Percentiles rank a stretch among this genome's conserved stretches.
phyloP scores from a whole-genome alignment of 75 land plant species.

The Ceratopteris richardii region DNA sequence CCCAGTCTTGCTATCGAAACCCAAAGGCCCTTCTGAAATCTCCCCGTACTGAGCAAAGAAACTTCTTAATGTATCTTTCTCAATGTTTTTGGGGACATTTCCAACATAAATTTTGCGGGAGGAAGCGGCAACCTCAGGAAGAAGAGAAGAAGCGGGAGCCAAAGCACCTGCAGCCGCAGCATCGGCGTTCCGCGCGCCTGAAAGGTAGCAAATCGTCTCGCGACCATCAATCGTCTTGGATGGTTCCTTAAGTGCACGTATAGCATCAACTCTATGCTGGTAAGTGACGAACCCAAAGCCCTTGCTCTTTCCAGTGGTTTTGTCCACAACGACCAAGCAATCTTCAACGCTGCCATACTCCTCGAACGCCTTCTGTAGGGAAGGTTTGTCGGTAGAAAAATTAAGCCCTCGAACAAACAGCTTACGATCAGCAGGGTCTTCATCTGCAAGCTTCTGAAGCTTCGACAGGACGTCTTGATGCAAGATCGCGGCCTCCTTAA shows the following conservation, averaged over 20 bases:
- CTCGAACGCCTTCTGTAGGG: slow-evolving; percentile 8
- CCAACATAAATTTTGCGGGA: slow-evolving; percentile 19
- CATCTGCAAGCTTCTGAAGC: slow-evolving; percentile 44
- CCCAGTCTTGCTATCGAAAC: slow-evolving; percentile 10
- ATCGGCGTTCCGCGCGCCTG: not conserved
- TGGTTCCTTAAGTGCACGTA: slow-evolving; percentile 4
- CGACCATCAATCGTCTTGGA: slow-evolving; percentile 1
- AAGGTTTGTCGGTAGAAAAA: slow-evolving; percentile 49
- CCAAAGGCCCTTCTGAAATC: slow-evolving; percentile 27
- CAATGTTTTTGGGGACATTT: slow-evolving; percentile 18
- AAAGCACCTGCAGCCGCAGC: not conserved
- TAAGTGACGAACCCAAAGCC: slow-evolving; percentile 5
- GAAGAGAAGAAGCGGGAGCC: too few relatives aligned
- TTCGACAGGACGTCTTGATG: slow-evolving; percentile 29
- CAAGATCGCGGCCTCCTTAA: slow-evolving; percentile 19
- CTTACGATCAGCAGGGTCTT: slow-evolving; percentile 46
- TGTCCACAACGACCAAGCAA: not conserved
- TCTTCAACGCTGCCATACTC: slow-evolving; percentile 8
- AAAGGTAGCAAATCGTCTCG: not conserved
- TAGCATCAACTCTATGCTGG: not conserved
- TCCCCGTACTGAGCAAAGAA: slow-evolving; percentile 24
- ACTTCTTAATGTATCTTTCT: slow-evolving; percentile 8
- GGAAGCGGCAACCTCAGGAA: not conserved
- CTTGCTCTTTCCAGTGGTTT: slow-evolving; percentile 1
- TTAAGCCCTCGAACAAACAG: slow-evolving; percentile 67